phyloP scores from a whole-genome alignment of 352 stramenopile species.

The Ophiocytium majus region DNA sequence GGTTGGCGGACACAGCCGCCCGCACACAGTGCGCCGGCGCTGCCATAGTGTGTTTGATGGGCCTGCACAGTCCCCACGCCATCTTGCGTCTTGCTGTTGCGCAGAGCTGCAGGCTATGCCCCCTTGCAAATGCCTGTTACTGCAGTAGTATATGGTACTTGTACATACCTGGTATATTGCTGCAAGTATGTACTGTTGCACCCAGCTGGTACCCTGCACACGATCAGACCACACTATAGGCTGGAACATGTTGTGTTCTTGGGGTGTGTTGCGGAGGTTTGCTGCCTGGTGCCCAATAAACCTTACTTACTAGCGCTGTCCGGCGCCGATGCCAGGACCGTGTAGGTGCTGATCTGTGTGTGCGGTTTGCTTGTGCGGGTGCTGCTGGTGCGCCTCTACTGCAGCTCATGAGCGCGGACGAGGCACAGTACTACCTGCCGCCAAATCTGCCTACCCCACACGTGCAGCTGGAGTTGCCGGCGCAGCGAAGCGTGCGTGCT shows the following conservation, averaged over 20 bases:
- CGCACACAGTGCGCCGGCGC: no score
- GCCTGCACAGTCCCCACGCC: no score
- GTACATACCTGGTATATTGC: no score
- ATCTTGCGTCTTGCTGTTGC: no score
- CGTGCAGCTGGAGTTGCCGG: slow-evolving; percentile 17
- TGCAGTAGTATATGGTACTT: no score
- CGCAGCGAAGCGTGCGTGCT: not conserved
- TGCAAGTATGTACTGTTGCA: no score
- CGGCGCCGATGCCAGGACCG: not conserved
- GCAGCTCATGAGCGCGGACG: slow-evolving; percentile 17
- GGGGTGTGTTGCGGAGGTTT: not conserved
- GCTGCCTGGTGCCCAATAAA: not conserved
- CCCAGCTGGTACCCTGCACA: no score
- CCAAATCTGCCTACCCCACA: not conserved
- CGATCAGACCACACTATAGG: not conserved
- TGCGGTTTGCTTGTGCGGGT: not conserved
- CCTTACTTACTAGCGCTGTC: not conserved
- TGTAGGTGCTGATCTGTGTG: not conserved
- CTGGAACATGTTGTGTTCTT: not conserved
- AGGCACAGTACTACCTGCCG: slow-evolving; percentile 1
- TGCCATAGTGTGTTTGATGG: no score
- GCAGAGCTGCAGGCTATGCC: no score
- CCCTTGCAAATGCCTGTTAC: no score
- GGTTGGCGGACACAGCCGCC: no score
- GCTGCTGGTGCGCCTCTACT: not conserved